These are phyloP conservation scores for Aureobasidium sp. DNA, from an alignment of 2,329 filamentous ascomycete genomes.

Conservation along the genomic window DNA sequence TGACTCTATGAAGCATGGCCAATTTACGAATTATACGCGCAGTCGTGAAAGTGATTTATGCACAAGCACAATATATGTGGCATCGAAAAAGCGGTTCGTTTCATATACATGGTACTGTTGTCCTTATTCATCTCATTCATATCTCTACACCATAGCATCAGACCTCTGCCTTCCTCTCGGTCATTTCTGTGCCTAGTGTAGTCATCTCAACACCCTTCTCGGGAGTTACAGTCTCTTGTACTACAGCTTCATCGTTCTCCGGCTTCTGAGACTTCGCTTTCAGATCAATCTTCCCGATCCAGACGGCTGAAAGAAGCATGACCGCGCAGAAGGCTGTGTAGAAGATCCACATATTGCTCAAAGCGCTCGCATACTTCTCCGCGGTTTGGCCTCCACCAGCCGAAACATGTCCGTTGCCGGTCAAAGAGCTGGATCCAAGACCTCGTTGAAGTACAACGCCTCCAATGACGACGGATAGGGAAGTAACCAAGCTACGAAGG, in stretches of 20 bases:
- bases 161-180: neutral
- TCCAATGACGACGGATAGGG: constrained; percentile 44
- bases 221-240: neutral
- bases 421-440: constrained; percentile 15
- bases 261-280: neutral
- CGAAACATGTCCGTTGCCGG: constrained; percentile 23
- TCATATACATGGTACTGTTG: neutral
- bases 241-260: neutral
- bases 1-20: no score
- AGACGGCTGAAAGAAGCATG: neutral
- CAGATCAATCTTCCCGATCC: constrained; percentile 7
- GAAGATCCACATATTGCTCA: constrained; percentile 45
- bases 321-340: constrained; percentile 35
- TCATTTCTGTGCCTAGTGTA: no score
- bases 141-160: neutral
- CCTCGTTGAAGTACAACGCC: constrained; percentile 47
- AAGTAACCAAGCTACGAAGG: constrained; percentile 37
- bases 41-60: no score
- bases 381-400: neutral
- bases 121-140: neutral
- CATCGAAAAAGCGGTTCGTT: no score
- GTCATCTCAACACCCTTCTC: neutral
- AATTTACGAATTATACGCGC: no score
- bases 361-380: constrained; percentile 34
- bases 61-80: no score